Evolutionary conservation across 192 early-diverging fungal species (phyloP).

Genomic region (Mortierella hygrophila): DNA sequence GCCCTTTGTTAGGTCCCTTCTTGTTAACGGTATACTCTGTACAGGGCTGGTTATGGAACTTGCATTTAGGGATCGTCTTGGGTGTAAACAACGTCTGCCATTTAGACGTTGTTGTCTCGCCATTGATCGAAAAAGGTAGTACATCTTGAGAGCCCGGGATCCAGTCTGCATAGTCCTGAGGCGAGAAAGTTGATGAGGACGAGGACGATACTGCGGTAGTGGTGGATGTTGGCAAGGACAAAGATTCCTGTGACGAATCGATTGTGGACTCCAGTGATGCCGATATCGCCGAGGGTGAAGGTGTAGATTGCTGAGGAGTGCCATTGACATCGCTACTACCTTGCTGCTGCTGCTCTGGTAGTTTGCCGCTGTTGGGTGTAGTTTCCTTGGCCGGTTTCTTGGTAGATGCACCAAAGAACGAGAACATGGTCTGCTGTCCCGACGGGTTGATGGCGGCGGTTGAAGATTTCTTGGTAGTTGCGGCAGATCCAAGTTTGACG

Average conservation of each 20-base stretch:
- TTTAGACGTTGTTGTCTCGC: constrained; percentile 50
- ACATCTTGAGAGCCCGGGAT: constrained; percentile 37
- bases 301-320: neutral
- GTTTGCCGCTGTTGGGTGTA: neutral
- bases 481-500: neutral
- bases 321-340: neutral
- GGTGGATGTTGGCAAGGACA: neutral
- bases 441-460: neutral
- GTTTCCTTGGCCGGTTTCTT: neutral
- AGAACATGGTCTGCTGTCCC: constrained; percentile 30
- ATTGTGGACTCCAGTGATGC: constrained; percentile 1
- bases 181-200: constrained; percentile 24
- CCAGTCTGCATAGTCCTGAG: constrained; percentile 51
- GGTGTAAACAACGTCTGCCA: constrained; percentile 73
- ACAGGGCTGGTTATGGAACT: constrained; percentile 69
- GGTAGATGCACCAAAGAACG: constrained; percentile 28
- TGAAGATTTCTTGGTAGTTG: constrained; percentile 10
- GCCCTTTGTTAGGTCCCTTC: constrained; percentile 76
- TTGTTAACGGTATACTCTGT: constrained; percentile 79
- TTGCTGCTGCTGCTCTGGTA: neutral
- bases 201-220: neutral
- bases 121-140: constrained; percentile 36
- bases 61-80: constrained; percentile 67
- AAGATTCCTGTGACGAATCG: neutral
- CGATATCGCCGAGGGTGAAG: neutral